Base-by-base conservation (phyloP, 495 filamentous ascomycete species). In the Bryoglossum gracile region DNA sequence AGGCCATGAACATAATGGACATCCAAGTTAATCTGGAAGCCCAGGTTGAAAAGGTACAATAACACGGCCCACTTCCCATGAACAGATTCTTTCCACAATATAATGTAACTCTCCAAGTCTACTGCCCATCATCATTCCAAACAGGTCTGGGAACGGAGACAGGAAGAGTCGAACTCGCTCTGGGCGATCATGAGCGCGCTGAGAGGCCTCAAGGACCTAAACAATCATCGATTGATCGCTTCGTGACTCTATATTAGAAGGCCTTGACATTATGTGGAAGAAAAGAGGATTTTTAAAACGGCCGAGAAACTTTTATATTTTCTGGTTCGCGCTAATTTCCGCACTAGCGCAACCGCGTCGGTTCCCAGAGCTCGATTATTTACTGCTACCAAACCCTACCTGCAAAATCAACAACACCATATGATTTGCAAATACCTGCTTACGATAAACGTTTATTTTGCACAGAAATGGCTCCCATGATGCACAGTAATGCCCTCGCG, bases 161-260 rank as follows among this genome's bases (percentile, higher is more conserved):
- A 83, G 68, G 74, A 77, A 84, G 75, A 76, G 80, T 68, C 67
- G 54, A 50, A 61, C 59, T 66, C 86, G 78, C 59, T 98, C 79
- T 98, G 77, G 94, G 92, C 83, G 82, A 82, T 89, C 89, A 86
- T 86, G 90, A 98, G 92, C 92, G 87, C 92, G 92, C 89, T 66
- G 77, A 82, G 55, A 91, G 84, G 77, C 76, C 81, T 75, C 68
- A 67, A 67, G 78, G 84, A 85, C 80, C 88, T 94, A 87, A 85
- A 87, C 81, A 89, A 90, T 89, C 78, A 96, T 74, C 85, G 89
- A 92, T 66, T 61, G 54, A 87, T 82, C 86, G 81, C 80, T 83
- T 87, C 92, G 92, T 94, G 92, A 98, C 92, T 98, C 92, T 98
- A 98, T n/a, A 91, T 89, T 87, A 87, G 77, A 81, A 86, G 83